Conservation (phyloP, 805 yeast species). For the Candida cerambycidarum region DNA sequence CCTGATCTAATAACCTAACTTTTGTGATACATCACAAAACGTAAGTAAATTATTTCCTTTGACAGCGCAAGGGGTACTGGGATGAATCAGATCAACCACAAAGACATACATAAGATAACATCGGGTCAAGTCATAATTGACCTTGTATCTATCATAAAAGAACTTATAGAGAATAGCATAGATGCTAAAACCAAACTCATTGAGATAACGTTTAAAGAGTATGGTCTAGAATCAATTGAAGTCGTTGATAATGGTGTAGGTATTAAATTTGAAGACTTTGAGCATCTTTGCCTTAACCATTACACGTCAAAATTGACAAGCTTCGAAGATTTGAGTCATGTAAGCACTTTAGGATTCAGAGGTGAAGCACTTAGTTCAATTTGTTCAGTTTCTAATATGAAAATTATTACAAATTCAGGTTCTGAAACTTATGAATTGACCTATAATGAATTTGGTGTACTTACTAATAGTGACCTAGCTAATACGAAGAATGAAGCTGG, state of each 20-base stretch:
- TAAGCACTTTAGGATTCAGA: conserved; percentile 68
- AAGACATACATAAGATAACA: conserved; percentile 73
- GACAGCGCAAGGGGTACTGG: no score
- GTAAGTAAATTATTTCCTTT: no score
- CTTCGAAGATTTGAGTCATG: conserved; percentile 54
- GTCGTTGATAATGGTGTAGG: conserved; percentile 71
- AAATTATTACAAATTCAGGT: conserved; percentile 49
- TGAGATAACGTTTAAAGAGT: conserved; percentile 65
- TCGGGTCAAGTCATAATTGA: conserved; percentile 93
- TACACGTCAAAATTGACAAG: conserved; percentile 62
- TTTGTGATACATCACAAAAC: no score
- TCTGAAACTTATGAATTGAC: conserved; percentile 41
- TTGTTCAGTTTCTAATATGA: conserved; percentile 53
- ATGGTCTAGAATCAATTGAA: conserved; percentile 73
- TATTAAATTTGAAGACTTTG: conserved; percentile 52
- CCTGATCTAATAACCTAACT: no score
- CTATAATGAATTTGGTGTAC: conserved; percentile 55
- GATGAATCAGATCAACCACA: conserved; percentile 8
- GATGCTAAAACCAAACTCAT: conserved; percentile 75
- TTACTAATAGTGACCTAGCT: conserved; percentile 40
- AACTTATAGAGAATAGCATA: conserved; percentile 79
- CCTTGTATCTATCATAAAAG: conserved; percentile 75
- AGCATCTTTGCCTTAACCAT: conserved; percentile 56
- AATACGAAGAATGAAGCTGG: conserved; percentile 53
- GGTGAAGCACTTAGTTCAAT: conserved; percentile 80